Evolutionary conservation across 2,329 filamentous ascomycete genomes (phyloP).

Genomic region (Aspergillus japonicus): DNA sequence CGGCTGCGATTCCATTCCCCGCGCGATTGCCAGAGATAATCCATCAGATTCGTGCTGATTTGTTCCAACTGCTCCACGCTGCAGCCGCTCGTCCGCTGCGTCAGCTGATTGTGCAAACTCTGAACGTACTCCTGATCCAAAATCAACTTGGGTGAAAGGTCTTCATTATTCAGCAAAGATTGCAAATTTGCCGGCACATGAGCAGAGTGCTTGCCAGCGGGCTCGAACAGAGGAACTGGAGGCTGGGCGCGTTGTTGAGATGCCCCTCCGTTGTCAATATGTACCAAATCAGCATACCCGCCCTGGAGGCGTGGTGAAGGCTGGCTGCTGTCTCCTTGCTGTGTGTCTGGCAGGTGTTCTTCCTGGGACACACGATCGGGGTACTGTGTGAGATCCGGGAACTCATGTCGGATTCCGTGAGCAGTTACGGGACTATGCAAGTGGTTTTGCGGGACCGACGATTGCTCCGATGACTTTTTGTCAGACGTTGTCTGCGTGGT

Average conservation of each 20-base stretch:
- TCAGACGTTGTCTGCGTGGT: conserved; percentile 79
- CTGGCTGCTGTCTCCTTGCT: conserved; percentile 48
- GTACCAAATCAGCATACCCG: conserved; percentile 26
- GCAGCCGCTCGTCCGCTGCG: conserved; percentile 68
- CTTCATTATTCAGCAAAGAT: conserved; percentile 35
- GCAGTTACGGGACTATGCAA: conserved; percentile 58
- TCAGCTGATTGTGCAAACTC: conserved; percentile 62
- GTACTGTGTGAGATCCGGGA: conserved; percentile 55
- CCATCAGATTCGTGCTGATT: conserved; percentile 87
- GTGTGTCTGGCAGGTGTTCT: conserved; percentile 64
- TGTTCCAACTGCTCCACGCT: conserved; percentile 94
- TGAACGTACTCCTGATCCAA: conserved; percentile 54
- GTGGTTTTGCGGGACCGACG: conserved; percentile 65
- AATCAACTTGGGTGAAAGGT: conserved; percentile 28
- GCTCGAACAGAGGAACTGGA: conserved; percentile 43
- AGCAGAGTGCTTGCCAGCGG: conserved; percentile 27
- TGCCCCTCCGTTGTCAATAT: conserved; percentile 33
- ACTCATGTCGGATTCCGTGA: conserved; percentile 46
- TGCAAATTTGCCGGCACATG: conserved; percentile 30
- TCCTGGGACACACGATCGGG: conserved; percentile 53
- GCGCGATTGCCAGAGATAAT: conserved; percentile 76
- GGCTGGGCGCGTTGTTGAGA: conserved; percentile 39
- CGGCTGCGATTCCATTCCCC: conserved; percentile 79
- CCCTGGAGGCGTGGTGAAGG: conserved; percentile 31
- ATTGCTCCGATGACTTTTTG: conserved; percentile 77